Percentiles rank a stretch among this genome's conserved stretches.
Conservation (phyloP, 2,329 filamentous ascomycete genomes). For the Aspergillus neotritici region DNA sequence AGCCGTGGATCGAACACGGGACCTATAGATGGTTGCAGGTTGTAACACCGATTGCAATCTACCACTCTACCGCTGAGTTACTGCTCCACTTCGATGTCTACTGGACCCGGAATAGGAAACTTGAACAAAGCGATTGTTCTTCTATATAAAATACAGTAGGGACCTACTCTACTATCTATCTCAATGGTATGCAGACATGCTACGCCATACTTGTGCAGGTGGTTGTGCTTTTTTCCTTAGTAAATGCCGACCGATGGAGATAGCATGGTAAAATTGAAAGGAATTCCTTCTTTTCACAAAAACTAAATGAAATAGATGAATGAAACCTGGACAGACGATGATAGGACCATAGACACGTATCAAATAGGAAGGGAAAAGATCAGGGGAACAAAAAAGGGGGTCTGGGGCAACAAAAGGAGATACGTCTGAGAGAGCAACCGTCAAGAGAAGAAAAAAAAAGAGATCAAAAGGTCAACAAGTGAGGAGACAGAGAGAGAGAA, state of each 20-base stretch:
- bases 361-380: slow-evolving; percentile 8
- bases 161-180: no score
- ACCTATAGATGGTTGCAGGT: not conserved
- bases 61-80: no score
- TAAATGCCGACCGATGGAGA: no score
- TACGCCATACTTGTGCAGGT: no score
- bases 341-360: slow-evolving; percentile 13
- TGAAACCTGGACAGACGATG: slow-evolving; percentile 13
- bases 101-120: no score
- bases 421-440: not conserved
- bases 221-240: no score
- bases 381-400: slow-evolving; percentile 1
- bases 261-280: not conserved
- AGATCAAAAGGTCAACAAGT: slow-evolving; percentile 7
- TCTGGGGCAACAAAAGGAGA: not conserved
- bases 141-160: no score
- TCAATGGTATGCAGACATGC: no score
- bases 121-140: no score
- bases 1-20: not conserved
- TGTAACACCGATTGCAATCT: slow-evolving; percentile 1
- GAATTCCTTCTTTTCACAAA: slow-evolving; percentile 14
- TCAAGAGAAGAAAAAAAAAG: slow-evolving; percentile 1
- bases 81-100: no score
- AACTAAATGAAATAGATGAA: not conserved
- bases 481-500: slow-evolving; percentile 3